Conservation (phyloP, 1,139 yeast species). For the Yamadazyma atmosphaerica region DNA sequence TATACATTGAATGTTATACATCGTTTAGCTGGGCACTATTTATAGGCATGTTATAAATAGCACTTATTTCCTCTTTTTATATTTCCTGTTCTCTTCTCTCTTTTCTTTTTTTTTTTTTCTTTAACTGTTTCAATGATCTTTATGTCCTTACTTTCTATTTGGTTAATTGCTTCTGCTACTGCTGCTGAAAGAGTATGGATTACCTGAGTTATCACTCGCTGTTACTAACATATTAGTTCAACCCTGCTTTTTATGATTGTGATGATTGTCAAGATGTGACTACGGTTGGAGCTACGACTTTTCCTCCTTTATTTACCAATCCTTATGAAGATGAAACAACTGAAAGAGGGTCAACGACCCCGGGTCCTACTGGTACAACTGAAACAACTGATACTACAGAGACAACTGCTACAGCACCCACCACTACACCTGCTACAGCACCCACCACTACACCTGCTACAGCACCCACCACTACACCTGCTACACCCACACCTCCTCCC, state of each 20-base stretch:
- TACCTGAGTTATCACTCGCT: neutral
- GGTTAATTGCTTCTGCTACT: conserved; percentile 1
- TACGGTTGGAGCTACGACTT: conserved; percentile 20
- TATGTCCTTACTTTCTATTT: no score
- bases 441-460: conserved; percentile 1
- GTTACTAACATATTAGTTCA: conserved; percentile 18
- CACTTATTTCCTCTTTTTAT: neutral
- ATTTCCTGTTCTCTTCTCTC: neutral
- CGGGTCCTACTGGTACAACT: neutral
- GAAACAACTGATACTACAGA: conserved; percentile 2
- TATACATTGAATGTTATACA: no score
- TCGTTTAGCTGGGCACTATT: no score
- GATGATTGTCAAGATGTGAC: conserved; percentile 26
- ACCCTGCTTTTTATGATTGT: conserved; percentile 23
- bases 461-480: conserved; percentile 4
- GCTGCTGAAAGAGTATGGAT: conserved; percentile 12
- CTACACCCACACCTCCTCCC: conserved; percentile 8
- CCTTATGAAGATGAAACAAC: conserved; percentile 2
- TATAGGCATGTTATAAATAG: neutral
- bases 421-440: conserved; percentile 2
- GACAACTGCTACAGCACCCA: conserved; percentile 6
- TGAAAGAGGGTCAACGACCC: no score
- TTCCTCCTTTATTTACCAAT: conserved; percentile 18
- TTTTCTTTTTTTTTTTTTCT: neutral
- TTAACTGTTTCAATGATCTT: neutral